Conservation (phyloP, 768 basidiomycete species). For the Stropharia rugosoannulata region DNA sequence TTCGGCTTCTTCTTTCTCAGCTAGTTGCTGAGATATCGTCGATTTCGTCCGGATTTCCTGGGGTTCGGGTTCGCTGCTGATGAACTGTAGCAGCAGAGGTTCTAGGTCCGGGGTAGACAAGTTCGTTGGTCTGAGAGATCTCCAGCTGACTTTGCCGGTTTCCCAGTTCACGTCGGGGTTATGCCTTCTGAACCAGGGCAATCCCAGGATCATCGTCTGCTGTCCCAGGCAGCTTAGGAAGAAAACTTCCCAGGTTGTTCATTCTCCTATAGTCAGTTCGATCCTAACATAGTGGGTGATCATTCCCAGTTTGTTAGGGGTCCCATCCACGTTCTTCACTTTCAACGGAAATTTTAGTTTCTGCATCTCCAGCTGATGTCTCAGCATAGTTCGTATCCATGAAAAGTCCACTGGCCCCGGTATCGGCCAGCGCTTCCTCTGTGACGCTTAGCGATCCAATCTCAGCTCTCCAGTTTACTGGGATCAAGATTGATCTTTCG, state of each 20-base stretch:
- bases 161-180: too few species aligned
- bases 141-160: too few species aligned
- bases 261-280: too few species aligned
- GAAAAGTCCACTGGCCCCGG: neutral
- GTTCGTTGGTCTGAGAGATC: too few species aligned
- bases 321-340: constrained; percentile 11
- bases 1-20: neutral
- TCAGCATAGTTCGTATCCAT: neutral
- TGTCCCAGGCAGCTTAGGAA: too few species aligned
- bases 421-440: neutral
- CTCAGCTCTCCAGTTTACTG: neutral
- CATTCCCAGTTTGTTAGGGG: too few species aligned
- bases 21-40: neutral
- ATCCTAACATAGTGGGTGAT: too few species aligned
- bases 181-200: too few species aligned
- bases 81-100: too few species aligned
- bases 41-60: neutral
- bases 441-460: neutral
- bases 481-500: neutral
- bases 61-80: neutral
- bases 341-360: neutral
- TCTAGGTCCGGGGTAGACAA: too few species aligned
- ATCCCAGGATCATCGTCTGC: too few species aligned
- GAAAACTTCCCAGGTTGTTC: too few species aligned
- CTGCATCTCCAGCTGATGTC: neutral